Conservation (phyloP, 805 yeast species). For the Yamadazyma tumulicola region DNA sequence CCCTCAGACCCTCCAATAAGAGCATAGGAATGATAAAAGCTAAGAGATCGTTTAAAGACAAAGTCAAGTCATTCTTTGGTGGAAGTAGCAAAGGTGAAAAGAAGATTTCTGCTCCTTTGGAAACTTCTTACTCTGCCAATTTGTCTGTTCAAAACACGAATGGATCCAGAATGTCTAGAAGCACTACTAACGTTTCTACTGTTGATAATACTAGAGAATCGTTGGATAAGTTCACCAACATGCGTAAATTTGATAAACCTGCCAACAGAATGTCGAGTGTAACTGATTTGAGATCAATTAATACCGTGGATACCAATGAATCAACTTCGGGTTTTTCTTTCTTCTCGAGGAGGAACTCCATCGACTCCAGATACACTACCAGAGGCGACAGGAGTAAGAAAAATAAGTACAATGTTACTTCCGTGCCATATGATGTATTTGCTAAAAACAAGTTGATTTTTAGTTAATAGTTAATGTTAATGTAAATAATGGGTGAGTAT, state of each 20-base stretch:
- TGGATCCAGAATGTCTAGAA: slow-evolving; percentile 5
- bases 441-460: slow-evolving; percentile 13
- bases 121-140: slow-evolving; percentile 13
- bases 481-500: slow-evolving; percentile 10
- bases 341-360: slow-evolving; percentile 12
- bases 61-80: slow-evolving; percentile 12
- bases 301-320: slow-evolving; percentile 11
- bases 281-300: slow-evolving; percentile 12
- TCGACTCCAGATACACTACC: slow-evolving; percentile 8
- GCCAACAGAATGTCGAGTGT: slow-evolving; percentile 9
- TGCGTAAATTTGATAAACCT: slow-evolving; percentile 3
- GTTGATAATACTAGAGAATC: slow-evolving; percentile 15
- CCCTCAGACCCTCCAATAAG: slow-evolving; percentile 10
- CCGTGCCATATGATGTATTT: slow-evolving; percentile 14
- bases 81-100: neutral
- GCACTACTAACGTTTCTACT: slow-evolving; percentile 9
- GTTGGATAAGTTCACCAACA: slow-evolving; percentile 6
- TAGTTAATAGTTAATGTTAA: slow-evolving; percentile 17
- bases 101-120: slow-evolving; percentile 13
- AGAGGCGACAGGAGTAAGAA: slow-evolving; percentile 12
- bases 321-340: slow-evolving; percentile 18
- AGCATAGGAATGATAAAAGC: slow-evolving; percentile 8
- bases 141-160: neutral
- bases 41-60: slow-evolving; percentile 14
- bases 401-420: slow-evolving; percentile 14